Conservation (phyloP, 768 basidiomycete genomes). For the Tulasnella sp. region DNA sequence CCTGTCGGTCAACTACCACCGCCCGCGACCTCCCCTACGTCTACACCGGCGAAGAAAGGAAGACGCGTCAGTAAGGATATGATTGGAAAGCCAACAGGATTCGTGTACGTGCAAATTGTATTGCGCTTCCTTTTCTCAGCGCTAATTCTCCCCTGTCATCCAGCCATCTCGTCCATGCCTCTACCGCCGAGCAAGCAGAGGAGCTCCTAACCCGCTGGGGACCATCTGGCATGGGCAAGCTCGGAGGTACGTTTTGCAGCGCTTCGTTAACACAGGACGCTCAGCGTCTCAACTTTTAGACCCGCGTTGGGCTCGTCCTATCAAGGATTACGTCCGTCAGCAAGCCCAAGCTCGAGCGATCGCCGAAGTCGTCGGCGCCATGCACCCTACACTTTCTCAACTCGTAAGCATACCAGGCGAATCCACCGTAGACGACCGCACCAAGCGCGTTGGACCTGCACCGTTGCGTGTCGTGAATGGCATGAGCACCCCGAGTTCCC, state of each 20-base stretch:
- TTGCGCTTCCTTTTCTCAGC: slow-evolving; percentile 1
- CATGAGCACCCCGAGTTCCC: slow-evolving; percentile 38
- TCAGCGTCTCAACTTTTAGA: slow-evolving; percentile 37
- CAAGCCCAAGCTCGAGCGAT: slow-evolving; percentile 58
- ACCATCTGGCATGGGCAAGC: slow-evolving; percentile 76
- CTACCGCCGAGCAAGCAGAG: slow-evolving; percentile 79
- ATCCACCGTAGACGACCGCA: slow-evolving; percentile 26
- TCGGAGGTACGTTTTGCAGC: slow-evolving; percentile 51
- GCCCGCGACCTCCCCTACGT: slow-evolving; percentile 21
- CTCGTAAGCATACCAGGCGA: background rate
- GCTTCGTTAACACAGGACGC: slow-evolving; percentile 15
- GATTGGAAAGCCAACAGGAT: slow-evolving; percentile 73
- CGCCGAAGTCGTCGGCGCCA: slow-evolving; percentile 63
- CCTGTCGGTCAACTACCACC: slow-evolving; percentile 24
- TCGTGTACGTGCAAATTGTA: slow-evolving; percentile 49
- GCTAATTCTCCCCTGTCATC: background rate
- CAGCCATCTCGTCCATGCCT: slow-evolving; percentile 85
- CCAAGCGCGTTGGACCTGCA: slow-evolving; percentile 22
- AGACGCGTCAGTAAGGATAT: slow-evolving; percentile 76
- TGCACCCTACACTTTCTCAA: slow-evolving; percentile 36
- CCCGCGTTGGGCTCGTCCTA: slow-evolving; percentile 79
- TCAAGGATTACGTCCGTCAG: slow-evolving; percentile 64
- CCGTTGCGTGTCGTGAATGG: slow-evolving; percentile 74
- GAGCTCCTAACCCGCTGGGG: slow-evolving; percentile 81
- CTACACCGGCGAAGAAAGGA: slow-evolving; percentile 35